A percentile compares a stretch with the other conserved stretches of the same genome.
These are phyloP conservation scores for Inonotus obliquus DNA, from an alignment of 1,284 basidiomycete species.

Conservation along the genomic window DNA sequence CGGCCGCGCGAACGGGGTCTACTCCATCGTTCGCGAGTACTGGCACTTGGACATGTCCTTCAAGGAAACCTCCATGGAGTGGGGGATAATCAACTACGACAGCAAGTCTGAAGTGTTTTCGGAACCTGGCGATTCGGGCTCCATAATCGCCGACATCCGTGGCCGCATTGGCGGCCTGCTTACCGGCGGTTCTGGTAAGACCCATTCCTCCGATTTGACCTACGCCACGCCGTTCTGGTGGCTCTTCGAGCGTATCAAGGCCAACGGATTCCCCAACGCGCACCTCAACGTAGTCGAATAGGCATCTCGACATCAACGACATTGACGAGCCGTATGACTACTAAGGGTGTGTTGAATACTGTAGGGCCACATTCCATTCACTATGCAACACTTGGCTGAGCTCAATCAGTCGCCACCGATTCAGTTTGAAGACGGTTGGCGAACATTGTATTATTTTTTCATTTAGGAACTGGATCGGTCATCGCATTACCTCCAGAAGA, in stretches of 20 bases:
- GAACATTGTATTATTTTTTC: too few relatives aligned
- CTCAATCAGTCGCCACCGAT: too few relatives aligned
- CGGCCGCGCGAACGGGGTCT: slow-evolving; percentile 23
- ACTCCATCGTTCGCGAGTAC: slow-evolving; percentile 24
- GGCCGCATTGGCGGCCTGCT: slow-evolving; percentile 30
- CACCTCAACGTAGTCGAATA: slow-evolving; percentile 18
- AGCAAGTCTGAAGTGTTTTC: too few relatives aligned
- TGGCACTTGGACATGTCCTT: slow-evolving; percentile 15
- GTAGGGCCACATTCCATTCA: too few relatives aligned
- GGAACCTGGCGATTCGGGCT: slow-evolving; percentile 24
- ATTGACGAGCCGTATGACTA: too few relatives aligned
- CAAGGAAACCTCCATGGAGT: slow-evolving; percentile 22
- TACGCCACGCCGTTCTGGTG: too few relatives aligned
- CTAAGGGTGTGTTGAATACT: too few relatives aligned
- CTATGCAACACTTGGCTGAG: too few relatives aligned
- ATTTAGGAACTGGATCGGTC: too few relatives aligned
- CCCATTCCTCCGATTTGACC: slow-evolving; percentile 28
- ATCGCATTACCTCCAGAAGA: too few relatives aligned
- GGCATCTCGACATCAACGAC: neutral
- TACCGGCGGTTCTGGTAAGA: slow-evolving; percentile 31
- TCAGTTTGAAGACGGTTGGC: too few relatives aligned
- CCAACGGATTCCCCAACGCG: slow-evolving; percentile 22
- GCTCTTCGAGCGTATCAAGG: too few relatives aligned
- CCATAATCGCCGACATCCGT: slow-evolving; percentile 20
- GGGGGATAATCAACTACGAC: slow-evolving; percentile 25